phyloP scores from a whole-genome alignment of 306 rosid genomes.

The Nissolia schottii region DNA sequence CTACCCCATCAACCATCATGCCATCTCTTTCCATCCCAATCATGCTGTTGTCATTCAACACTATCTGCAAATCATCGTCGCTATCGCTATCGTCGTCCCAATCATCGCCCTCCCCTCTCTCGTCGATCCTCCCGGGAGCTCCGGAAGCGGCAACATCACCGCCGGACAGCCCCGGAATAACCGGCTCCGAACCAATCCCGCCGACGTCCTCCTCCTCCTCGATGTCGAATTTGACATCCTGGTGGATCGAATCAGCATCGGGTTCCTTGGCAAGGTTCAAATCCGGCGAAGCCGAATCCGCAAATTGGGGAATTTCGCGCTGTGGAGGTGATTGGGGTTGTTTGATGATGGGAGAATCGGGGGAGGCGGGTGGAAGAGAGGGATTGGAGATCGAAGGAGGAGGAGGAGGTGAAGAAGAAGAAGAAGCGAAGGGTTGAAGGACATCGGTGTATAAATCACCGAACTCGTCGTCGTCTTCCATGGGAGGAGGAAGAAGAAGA shows the following conservation, averaged over 20 bases:
- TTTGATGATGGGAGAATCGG: conserved; percentile 11
- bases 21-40: conserved; percentile 73
- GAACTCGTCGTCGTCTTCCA: conserved; percentile 99
- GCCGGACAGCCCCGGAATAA: conserved; percentile 68
- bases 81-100: conserved; percentile 99
- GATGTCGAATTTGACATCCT: conserved; percentile 80
- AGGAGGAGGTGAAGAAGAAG: conserved; percentile 30
- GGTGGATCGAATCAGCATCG: conserved; percentile 41
- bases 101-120: conserved; percentile 51
- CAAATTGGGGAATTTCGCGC: not conserved
- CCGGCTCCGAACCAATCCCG: conserved; percentile 47
- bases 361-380: conserved; percentile 32
- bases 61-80: conserved; percentile 94
- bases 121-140: conserved; percentile 33
- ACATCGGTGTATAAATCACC: conserved; percentile 97
- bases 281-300: conserved; percentile 21
- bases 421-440: conserved; percentile 58
- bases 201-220: conserved; percentile 49
- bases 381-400: conserved; percentile 57
- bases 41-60: conserved; percentile 68
- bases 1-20: conserved; percentile 42
- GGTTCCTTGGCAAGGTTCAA: not conserved
- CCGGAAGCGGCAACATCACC: not conserved
- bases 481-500: not conserved
- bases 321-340: not conserved